Percentiles rank a stretch among this genome's conserved stretches.
These are phyloP conservation scores for Lithohypha guttulata DNA, from an alignment of 2,329 filamentous ascomycete species.

Conservation along the genomic window DNA sequence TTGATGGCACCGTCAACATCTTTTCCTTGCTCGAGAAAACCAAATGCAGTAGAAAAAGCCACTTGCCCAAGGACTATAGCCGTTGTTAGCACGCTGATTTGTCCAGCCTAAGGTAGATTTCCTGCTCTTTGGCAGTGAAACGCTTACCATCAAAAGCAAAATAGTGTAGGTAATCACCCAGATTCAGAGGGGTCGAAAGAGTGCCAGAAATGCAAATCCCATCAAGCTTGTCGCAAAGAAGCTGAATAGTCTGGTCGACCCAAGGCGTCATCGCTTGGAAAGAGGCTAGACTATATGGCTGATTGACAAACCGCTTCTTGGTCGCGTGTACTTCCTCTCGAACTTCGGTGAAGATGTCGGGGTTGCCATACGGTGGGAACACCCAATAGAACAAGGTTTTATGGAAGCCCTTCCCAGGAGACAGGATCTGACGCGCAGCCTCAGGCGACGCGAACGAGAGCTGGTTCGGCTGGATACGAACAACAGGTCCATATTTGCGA, in stretches of 20 bases:
- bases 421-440: conserved; percentile 36
- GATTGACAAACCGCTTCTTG: conserved; percentile 43
- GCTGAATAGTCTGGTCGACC: conserved; percentile 37
- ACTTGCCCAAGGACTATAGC: conserved; percentile 42
- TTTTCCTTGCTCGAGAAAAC: conserved; percentile 62
- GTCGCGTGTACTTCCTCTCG: conserved; percentile 45
- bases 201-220: conserved; percentile 47
- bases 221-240: conserved; percentile 30
- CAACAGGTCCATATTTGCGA: conserved; percentile 16
- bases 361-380: conserved; percentile 16
- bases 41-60: conserved; percentile 53
- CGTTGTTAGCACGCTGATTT: conserved; percentile 73
- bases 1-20: conserved; percentile 48
- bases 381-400: conserved; percentile 42
- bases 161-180: conserved; percentile 33
- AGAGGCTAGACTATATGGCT: conserved; percentile 48
- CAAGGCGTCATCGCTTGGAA: conserved; percentile 42
- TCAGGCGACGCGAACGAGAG: conserved; percentile 18
- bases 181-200: conserved; percentile 50
- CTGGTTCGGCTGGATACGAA: conserved; percentile 17
- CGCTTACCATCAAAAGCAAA: conserved; percentile 37
- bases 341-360: conserved; percentile 21
- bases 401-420: conserved; percentile 42
- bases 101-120: conserved; percentile 47
- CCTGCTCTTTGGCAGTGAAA: conserved; percentile 23